Conservation (phyloP, 169 alveolate species). For the Theileria annulata region DNA sequence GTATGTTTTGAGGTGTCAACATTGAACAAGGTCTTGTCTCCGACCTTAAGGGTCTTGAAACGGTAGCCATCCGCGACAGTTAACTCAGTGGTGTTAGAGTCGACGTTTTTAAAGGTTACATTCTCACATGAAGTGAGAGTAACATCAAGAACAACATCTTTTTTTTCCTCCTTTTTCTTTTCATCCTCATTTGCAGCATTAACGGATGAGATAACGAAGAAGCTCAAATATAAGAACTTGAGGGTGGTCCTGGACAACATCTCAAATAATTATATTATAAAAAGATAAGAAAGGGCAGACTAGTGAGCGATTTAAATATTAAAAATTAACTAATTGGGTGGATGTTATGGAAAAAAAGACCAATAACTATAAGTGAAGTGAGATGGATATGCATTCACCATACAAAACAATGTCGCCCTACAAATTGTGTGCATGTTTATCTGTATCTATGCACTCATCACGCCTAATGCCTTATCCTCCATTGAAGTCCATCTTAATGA, state of each 20-base stretch:
- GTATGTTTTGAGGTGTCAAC: background rate
- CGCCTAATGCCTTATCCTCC: background rate
- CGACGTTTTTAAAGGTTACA: background rate
- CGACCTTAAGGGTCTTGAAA: conserved; percentile 3
- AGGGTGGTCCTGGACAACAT: conserved; percentile 3
- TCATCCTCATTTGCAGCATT: conserved; percentile 2
- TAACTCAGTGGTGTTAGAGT: background rate
- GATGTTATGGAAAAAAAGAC: background rate
- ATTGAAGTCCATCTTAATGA: too few relatives aligned
- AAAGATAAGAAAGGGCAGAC: background rate
- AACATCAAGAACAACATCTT: background rate
- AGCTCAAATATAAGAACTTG: background rate
- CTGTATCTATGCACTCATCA: conserved; percentile 1
- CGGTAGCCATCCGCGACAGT: conserved; percentile 6
- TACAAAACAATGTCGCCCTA: background rate
- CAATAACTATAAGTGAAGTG: conserved; percentile 4
- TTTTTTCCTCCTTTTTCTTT: background rate
- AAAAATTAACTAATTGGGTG: background rate
- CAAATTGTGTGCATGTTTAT: conserved; percentile 10
- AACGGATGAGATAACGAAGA: background rate
- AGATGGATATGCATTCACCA: background rate
- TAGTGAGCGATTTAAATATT: background rate
- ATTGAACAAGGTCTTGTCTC: background rate
- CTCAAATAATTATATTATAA: background rate
- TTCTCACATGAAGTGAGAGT: background rate